A percentile compares a stretch with the other conserved stretches of the same genome.
phyloP scores from a whole-genome alignment of 495 filamentous ascomycete genomes.

The Lineolata rhizophorae region DNA sequence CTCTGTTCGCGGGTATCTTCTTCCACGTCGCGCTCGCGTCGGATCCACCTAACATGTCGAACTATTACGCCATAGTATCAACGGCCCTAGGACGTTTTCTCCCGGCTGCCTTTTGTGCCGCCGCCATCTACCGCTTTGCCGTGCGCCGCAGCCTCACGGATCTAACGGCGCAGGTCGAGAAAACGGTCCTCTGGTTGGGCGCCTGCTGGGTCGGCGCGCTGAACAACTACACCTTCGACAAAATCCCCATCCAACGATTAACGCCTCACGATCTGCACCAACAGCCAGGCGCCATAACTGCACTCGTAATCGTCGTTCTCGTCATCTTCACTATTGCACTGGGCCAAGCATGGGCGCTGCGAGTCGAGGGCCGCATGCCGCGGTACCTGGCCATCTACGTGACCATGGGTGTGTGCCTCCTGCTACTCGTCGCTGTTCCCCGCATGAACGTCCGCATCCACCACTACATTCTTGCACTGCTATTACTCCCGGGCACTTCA shows the following conservation, averaged over 20 bases:
- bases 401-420: conserved; percentile 20
- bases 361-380: conserved; percentile 21
- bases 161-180: conserved; percentile 21
- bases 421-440: conserved; percentile 43
- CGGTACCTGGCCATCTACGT: conserved; percentile 34
- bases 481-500: conserved; percentile 62
- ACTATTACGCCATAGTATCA: conserved; percentile 22
- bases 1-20: conserved; percentile 18
- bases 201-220: conserved; percentile 20
- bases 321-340: conserved; percentile 19
- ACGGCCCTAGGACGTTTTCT: conserved; percentile 20
- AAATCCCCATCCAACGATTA: conserved; percentile 21
- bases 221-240: conserved; percentile 25
- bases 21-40: conserved; percentile 22
- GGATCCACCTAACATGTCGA: conserved; percentile 17
- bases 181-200: conserved; percentile 22
- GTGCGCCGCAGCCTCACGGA: conserved; percentile 20
- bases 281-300: conserved; percentile 21
- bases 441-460: conserved; percentile 79
- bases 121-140: conserved; percentile 19
- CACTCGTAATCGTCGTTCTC: conserved; percentile 18
- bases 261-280: conserved; percentile 20
- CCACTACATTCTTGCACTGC: conserved; percentile 74
- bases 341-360: conserved; percentile 21
- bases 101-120: conserved; percentile 19